Conservation (phyloP, 306 rosid genomes). For the Delonix regia region DNA sequence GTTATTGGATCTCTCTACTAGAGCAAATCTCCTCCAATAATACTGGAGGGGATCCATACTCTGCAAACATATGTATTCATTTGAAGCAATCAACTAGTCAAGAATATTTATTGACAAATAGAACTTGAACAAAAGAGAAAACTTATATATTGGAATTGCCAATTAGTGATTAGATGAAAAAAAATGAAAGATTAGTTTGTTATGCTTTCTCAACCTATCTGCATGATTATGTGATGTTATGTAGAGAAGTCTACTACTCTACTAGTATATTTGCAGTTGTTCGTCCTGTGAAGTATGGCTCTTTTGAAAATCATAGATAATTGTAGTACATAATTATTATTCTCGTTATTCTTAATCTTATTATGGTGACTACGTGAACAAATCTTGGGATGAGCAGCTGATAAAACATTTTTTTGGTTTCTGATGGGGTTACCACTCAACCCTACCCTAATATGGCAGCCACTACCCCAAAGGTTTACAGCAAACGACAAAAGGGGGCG, state of each 20-base stretch:
- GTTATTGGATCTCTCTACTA: too few relatives aligned
- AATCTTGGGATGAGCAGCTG: conserved; percentile 81
- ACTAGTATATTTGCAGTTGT: conserved; percentile 5
- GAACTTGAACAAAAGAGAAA: neutral
- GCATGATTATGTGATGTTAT: neutral
- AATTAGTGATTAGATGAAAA: neutral
- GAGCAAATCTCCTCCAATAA: too few relatives aligned
- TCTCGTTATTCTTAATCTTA: conserved; percentile 11
- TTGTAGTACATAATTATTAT: conserved; percentile 26
- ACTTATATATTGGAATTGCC: neutral
- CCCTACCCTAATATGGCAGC: too few relatives aligned
- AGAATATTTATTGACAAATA: too few relatives aligned
- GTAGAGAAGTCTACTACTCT: conserved; percentile 9
- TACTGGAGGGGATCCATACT: too few relatives aligned
- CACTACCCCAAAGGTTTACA: too few relatives aligned
- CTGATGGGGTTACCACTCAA: too few relatives aligned
- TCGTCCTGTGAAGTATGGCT: conserved; percentile 11
- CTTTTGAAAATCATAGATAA: neutral
- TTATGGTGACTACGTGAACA: conserved; percentile 74
- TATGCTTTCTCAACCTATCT: conserved; percentile 13
- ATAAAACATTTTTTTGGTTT: conserved; percentile 69
- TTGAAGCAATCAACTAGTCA: conserved; percentile 3
- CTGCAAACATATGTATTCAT: neutral
- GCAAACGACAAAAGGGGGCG: too few relatives aligned
- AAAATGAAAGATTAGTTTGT: conserved; percentile 1